Base-by-base conservation (phyloP, 352 stramenopile genomes). In the Phytophthora quininea region DNA sequence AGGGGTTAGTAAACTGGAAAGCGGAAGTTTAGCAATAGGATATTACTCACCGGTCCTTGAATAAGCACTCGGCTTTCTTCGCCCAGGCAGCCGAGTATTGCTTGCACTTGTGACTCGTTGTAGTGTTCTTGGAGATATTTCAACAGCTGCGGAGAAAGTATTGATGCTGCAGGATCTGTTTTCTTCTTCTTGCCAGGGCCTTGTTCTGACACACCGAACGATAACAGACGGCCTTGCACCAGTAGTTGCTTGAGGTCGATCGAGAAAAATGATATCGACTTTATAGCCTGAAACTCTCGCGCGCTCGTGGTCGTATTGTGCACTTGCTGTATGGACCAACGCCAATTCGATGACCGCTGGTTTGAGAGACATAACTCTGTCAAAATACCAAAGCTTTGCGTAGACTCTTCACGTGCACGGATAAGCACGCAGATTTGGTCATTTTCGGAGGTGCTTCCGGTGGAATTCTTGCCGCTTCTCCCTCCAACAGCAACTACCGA, bases 221-320 rank as follows among this genome's bases (percentile, higher is more conserved):
- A 60, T 58, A 48, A 37, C 40, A 76, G 60, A 19, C 79, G 73
- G 3, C 85, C 85, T 12, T 71, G 62, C 47, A 87, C 52, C 42
- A 95, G 31, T 38, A 84, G 72, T 47, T 84, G 64, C 32, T 82
- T 84, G 11, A 90, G 76, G 43, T 86, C 76, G 3, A 69, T 62
- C 3, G 75, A 65, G 27, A 91, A 80, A 51, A 87, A 87, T 6
- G 63, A 60, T 14, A 93, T 71, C 1, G 87, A 81, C 48, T 89
- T 82, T 33, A 92, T 82, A 24, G 87, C 87, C 50, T 95, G 87
- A 55, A 85, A 95, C 69, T 95, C 87, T n/a, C 87, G 79, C 2
- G 85, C 83, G 49, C 81, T 92, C 9, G 85, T 93, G 30, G 78
- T 91, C 47, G 83, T 80, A 56, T 91, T 93, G 64, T 92, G 78